Conservation (phyloP, 2,329 filamentous ascomycete genomes). For the Colletotrichum tabaci region DNA sequence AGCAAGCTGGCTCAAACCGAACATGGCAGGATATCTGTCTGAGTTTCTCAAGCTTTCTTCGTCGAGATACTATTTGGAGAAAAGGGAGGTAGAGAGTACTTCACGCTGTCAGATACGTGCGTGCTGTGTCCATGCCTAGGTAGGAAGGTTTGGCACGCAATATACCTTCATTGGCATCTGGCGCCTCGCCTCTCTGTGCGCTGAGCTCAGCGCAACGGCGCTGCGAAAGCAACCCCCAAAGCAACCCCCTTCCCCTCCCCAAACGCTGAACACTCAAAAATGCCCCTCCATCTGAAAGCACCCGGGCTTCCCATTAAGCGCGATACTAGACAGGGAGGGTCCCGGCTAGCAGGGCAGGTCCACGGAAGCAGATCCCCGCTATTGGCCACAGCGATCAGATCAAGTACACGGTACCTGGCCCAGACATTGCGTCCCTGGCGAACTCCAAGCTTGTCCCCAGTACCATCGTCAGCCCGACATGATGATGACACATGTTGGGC, state of each 20-base stretch:
- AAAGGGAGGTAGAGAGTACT: not conserved
- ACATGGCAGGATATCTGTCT: not conserved
- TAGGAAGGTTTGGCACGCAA: not conserved
- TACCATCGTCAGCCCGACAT: conserved; percentile 8
- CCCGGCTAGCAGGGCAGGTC: conserved; percentile 1
- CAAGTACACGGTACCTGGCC: conserved; percentile 5
- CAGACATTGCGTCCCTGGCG: conserved; percentile 24
- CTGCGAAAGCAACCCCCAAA: not conserved
- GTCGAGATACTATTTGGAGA: not conserved
- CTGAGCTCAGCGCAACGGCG: conserved; percentile 17
- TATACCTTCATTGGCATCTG: conserved; percentile 12
- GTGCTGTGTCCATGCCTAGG: too few relatives aligned
- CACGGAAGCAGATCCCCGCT: not conserved
- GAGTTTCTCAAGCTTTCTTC: not conserved
- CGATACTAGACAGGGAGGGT: not conserved
- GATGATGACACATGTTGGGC: conserved; percentile 18
- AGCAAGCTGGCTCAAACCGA: not conserved
- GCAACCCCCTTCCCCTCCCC: not conserved
- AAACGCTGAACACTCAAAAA: not conserved
- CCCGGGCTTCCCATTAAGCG: not conserved
- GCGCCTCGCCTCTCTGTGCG: conserved; percentile 16
- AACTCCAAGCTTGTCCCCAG: conserved; percentile 31
- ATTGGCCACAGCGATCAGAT: conserved; percentile 7
- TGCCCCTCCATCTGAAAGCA: conserved; percentile 17
- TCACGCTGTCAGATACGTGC: conserved; percentile 8